Evolutionary conservation across 108 stramenopile genomes (phyloP), one percentile per base, ranked within the genome.

Genomic region (Epithemia pelagica): DNA sequence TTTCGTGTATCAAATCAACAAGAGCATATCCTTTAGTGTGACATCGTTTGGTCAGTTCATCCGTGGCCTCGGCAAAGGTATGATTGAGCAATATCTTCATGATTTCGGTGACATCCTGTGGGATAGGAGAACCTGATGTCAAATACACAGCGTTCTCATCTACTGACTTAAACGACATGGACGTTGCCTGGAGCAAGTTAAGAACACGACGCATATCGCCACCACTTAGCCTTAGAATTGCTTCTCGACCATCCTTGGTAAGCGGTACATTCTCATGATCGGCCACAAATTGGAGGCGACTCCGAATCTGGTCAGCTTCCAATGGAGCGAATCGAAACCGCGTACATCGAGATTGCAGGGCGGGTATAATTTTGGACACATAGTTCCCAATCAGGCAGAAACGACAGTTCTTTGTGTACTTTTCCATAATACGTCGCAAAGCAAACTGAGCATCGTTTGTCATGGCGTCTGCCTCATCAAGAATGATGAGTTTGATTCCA

Each of bases 311-410:
- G 7, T 85, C 65, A 7, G 76, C 75, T 28, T 61, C 26, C 63
- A 97, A 74, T 2, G 96, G 96, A 23, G 95, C 89, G 80, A 97
- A 97, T 31, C 96, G 95, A 77, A 97, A 97, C 28, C 95, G 72
- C 2, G 96, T 97, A 73, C 96, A 97, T 30, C 96, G 81, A 22
- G 74, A 76, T 73, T 97, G 96, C 64, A 97, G 70, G 21, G 96
- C 96, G 2, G 96, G 96, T 67, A 96, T 97, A 74, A 97, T 96
- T 77, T 96, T 97, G 72, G 74, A 82, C 32, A 94, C 96, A 74
- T 97, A 97, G 75, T 97, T 97, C 71, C 96, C 96, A 72, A 97
- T 96, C 64, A 97, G 62, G 72, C 96, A 97, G 78, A 97, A 97
- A 52, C 96, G 78, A 24, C 90, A 81, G 80, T 97, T 97, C 59